A percentile compares a stretch with the other conserved stretches of the same genome.
These are phyloP conservation scores for Pelargonium myrrhifolium DNA, from an alignment of 441 rosid species.

Conservation along the genomic window DNA sequence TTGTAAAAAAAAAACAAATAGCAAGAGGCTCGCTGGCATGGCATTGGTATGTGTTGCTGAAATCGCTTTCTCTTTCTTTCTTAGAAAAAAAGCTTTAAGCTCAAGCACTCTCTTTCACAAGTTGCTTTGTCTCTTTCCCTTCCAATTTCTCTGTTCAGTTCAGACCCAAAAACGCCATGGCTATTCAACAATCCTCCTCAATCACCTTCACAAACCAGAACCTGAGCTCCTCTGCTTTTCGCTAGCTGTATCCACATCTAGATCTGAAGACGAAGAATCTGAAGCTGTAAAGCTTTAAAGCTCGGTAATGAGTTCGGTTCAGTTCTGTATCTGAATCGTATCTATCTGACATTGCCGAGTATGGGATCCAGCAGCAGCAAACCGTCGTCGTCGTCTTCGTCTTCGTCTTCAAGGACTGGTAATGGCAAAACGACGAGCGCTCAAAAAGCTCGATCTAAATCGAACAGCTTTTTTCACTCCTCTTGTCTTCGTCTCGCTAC, in stretches of 20 bases:
- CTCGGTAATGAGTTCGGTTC: conserved; percentile 1
- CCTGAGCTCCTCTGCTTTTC: neutral
- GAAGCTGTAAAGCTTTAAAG: conserved; percentile 9
- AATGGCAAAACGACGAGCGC: conserved; percentile 14
- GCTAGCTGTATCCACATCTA: neutral
- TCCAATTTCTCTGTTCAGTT: conserved; percentile 6
- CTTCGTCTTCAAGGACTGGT: conserved; percentile 19
- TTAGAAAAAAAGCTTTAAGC: conserved; percentile 14
- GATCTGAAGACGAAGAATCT: conserved; percentile 22
- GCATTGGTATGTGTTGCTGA: no score
- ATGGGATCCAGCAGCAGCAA: conserved; percentile 94
- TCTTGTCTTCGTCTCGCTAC: conserved; percentile 45
- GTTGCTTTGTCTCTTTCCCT: conserved; percentile 44
- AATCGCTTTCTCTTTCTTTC: conserved; percentile 23
- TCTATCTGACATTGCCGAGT: conserved; percentile 16
- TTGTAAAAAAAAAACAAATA: no score
- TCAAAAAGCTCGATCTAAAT: conserved; percentile 46
- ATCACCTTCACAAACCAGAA: neutral
- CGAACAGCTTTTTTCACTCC: conserved; percentile 52
- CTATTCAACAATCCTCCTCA: neutral
- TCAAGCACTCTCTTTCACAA: conserved; percentile 6
- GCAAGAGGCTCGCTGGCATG: no score
- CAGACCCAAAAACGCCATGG: conserved; percentile 7
- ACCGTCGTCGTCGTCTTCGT: conserved; percentile 26
- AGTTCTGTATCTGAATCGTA: conserved; percentile 10